Base-by-base conservation (phyloP, 768 basidiomycete genomes). In the Leccinum aurantiacum region DNA sequence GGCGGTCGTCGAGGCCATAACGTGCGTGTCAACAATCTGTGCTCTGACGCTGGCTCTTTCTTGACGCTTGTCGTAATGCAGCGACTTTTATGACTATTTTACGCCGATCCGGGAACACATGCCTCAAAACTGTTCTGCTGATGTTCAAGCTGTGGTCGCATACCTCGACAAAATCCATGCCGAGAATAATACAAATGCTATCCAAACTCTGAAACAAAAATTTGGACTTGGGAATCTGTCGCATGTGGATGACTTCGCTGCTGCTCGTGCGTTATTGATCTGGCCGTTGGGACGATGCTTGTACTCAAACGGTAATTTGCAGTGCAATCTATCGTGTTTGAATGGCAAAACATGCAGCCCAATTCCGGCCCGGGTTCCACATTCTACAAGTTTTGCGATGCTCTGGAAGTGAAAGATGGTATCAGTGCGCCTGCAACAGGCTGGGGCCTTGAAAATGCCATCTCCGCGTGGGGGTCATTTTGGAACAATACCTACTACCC, bases 81-180 rank as follows among this genome's bases (percentile, higher is more conserved):
- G 69, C 14, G 59, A 71, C n/a, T 68, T 57, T 52, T 66, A 65
- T 25, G 77, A 77, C 61, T 91, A 90, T 67, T 90, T 88, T 70
- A 87, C 88, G 60, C 88, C 88, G 14, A 82, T 88, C 65, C 83
- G 82, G 15, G 76, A 82, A 63, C 75, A 82, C 65, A 90, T 89
- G 87, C 85, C 88, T 3, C 65, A 65, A 62, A 91, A 91, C 71
- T 91, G 90, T 73, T 89, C 88, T 7, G 81, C 86, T 0, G 89
- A 91, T 65, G 80, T 90, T 29, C 75, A 88, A 68, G 81, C 80
- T 5, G 88, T 86, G 17, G 80, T 90, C 53, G 69, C 79, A 10
- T 80, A 88, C 63, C 74, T 90, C 46, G 89, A 90, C 66, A 53
- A 78, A 56, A 82, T 84, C 6, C 84, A 88, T 64, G 71, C 72